These are phyloP conservation scores for Aspergillus vadensis DNA, from an alignment of 2,329 filamentous ascomycete genomes.

Conservation along the genomic window DNA sequence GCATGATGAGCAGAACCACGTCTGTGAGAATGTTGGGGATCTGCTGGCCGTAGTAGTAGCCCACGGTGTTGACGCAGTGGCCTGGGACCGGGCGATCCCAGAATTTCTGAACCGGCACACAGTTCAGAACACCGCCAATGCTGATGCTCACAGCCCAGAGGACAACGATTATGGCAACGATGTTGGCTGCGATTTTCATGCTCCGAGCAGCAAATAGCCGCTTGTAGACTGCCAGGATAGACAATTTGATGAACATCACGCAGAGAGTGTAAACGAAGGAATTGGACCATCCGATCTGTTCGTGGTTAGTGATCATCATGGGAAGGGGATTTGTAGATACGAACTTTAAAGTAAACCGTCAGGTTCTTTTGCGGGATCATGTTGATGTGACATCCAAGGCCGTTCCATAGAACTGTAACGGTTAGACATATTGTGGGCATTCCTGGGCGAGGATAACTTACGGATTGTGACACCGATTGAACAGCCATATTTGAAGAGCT, in stretches of 20 bases:
- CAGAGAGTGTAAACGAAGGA: constrained; percentile 28
- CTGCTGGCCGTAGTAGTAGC: constrained; percentile 33
- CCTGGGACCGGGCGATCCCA: constrained; percentile 29
- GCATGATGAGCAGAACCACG: constrained; percentile 30
- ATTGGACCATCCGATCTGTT: constrained; percentile 31
- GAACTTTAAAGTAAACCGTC: constrained; percentile 28
- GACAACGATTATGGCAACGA: neutral
- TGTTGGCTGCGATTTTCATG: neutral
- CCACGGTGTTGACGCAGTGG: constrained; percentile 27
- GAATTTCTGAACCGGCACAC: constrained; percentile 21
- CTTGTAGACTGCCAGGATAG: constrained; percentile 4
- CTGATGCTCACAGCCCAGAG: neutral
- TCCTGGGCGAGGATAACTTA: constrained; percentile 17
- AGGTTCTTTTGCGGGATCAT: constrained; percentile 30
- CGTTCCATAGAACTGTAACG: constrained; percentile 28
- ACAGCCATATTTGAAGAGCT: constrained; percentile 36
- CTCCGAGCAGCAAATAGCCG: neutral
- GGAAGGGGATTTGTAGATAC: neutral
- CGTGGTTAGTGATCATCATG: constrained; percentile 1
- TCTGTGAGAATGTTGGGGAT: constrained; percentile 36
- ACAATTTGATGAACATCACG: constrained; percentile 5
- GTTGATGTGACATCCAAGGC: constrained; percentile 31
- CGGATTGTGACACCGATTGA: constrained; percentile 29
- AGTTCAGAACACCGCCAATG: neutral
- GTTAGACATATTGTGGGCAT: neutral